These are phyloP conservation scores for Fomitopsis pulvina DNA, from an alignment of 768 basidiomycete species.

Conservation along the genomic window DNA sequence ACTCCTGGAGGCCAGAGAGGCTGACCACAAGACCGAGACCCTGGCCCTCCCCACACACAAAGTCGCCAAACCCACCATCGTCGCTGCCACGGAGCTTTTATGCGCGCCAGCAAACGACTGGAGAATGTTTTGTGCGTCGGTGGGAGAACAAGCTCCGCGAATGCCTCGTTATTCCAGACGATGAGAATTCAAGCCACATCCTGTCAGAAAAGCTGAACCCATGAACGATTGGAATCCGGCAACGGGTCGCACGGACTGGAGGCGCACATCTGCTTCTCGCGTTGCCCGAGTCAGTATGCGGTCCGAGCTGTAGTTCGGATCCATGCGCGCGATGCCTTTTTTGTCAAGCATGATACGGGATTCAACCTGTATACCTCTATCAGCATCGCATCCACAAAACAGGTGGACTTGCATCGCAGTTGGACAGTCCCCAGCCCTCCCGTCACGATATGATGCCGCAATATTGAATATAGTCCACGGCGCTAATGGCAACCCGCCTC, in stretches of 20 bases:
- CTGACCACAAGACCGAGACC: slow-evolving; percentile 32
- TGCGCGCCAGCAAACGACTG: slow-evolving; percentile 20
- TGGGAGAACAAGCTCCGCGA: slow-evolving; percentile 26
- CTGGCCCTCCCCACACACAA: slow-evolving; percentile 28
- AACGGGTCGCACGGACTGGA: slow-evolving; percentile 47
- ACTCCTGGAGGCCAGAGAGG: slow-evolving; percentile 25
- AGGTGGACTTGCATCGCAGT: slow-evolving; percentile 36
- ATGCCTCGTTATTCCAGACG: slow-evolving; percentile 28
- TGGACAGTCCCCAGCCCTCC: slow-evolving; percentile 24
- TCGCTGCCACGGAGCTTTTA: slow-evolving; percentile 8
- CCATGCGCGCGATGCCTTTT: slow-evolving; percentile 21
- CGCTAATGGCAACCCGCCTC: slow-evolving; percentile 47
- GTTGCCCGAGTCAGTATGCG: slow-evolving; percentile 10
- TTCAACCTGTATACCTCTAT: slow-evolving; percentile 31
- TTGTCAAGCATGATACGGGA: slow-evolving; percentile 57
- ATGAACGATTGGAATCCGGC: slow-evolving; percentile 51
- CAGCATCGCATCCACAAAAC: background rate
- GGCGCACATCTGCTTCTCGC: slow-evolving; percentile 20
- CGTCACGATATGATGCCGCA: slow-evolving; percentile 32
- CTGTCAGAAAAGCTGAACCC: slow-evolving; percentile 60
- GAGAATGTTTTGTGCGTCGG: slow-evolving; percentile 23
- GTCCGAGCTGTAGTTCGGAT: slow-evolving; percentile 20
- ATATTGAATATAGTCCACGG: slow-evolving; percentile 50
- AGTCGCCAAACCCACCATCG: slow-evolving; percentile 24
- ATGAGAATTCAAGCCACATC: slow-evolving; percentile 60